These are phyloP conservation scores for Aeminium ludgeri DNA, from an alignment of 495 filamentous ascomycete genomes.

Conservation along the genomic window DNA sequence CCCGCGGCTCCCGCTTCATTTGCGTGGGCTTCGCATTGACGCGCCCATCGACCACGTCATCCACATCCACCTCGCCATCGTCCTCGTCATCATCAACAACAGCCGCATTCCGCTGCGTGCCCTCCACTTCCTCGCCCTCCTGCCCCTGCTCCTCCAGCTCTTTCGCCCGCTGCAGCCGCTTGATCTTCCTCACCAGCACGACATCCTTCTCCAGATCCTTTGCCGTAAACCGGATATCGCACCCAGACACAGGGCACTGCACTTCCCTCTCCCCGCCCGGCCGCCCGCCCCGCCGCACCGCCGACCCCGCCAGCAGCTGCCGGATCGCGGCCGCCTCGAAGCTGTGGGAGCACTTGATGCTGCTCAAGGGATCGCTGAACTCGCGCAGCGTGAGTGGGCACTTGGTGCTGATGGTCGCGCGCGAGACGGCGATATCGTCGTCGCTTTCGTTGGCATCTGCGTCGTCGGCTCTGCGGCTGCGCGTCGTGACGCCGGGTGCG, in stretches of 20 bases:
- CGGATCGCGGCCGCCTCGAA: slow-evolving; percentile 63
- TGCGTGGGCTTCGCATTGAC: slow-evolving; percentile 3
- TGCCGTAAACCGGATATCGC: slow-evolving; percentile 22
- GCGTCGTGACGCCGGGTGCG: slow-evolving; percentile 22
- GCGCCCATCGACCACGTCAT: slow-evolving; percentile 11
- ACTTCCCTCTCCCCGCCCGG: slow-evolving; percentile 8
- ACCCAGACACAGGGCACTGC: slow-evolving; percentile 29
- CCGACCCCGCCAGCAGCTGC: slow-evolving; percentile 38
- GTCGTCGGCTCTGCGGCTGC: slow-evolving; percentile 17
- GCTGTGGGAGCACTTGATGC: slow-evolving; percentile 60
- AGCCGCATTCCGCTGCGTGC: slow-evolving; percentile 19
- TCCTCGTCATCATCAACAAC: slow-evolving; percentile 21
- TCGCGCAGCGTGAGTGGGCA: slow-evolving; percentile 64
- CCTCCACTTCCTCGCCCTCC: slow-evolving; percentile 21
- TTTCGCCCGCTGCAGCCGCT: slow-evolving; percentile 20
- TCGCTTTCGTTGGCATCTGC: slow-evolving; percentile 30
- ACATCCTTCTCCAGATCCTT: slow-evolving; percentile 25
- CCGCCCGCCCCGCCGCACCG: slow-evolving; percentile 17
- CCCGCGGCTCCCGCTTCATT: slow-evolving; percentile 9
- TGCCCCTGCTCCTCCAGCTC: slow-evolving; percentile 23
- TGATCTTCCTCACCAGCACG: slow-evolving; percentile 25
- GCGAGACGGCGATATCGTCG: slow-evolving; percentile 59
- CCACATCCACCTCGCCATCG: slow-evolving; percentile 15
- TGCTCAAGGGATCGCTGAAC: slow-evolving; percentile 61
- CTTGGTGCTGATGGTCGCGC: slow-evolving; percentile 51